These are phyloP conservation scores for Stylonectria norvegica DNA, from an alignment of 2,329 filamentous ascomycete species.

Conservation along the genomic window DNA sequence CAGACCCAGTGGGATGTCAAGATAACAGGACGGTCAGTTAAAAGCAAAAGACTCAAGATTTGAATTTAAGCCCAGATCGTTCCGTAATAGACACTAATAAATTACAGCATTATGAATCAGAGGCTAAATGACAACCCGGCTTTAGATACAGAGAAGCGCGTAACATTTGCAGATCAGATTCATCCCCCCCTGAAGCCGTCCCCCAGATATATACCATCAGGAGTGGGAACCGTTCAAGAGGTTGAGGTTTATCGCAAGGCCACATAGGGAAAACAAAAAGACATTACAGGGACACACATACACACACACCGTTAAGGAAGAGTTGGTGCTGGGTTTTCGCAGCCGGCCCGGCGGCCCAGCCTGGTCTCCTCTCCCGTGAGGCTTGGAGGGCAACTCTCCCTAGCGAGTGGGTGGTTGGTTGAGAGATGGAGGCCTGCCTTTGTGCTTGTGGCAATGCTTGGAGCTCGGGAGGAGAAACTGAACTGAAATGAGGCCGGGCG, in stretches of 20 bases:
- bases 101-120: constrained; percentile 45
- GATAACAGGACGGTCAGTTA: too few relatives aligned
- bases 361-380: too few relatives aligned
- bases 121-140: constrained; percentile 35
- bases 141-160: constrained; percentile 22
- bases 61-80: constrained; percentile 1
- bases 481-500: constrained; percentile 18
- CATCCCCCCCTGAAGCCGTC: constrained; percentile 13
- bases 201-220: constrained; percentile 11
- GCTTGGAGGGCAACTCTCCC: too few relatives aligned
- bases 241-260: constrained; percentile 9
- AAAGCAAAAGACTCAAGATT: too few relatives aligned
- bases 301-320: too few relatives aligned
- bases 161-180: constrained; percentile 2
- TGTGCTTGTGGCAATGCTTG: too few relatives aligned
- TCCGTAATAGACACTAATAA: constrained; percentile 39
- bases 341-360: too few relatives aligned
- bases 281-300: too few relatives aligned
- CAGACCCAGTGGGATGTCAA: too few relatives aligned
- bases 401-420: too few relatives aligned
- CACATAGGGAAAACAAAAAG: constrained; percentile 17
- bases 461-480: constrained; percentile 12
- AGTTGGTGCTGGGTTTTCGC: too few relatives aligned
- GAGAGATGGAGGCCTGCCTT: too few relatives aligned
- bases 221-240: constrained; percentile 12